These are phyloP conservation scores for Artemisia annua DNA, from an alignment of 129 eudicot species.

Conservation along the genomic window DNA sequence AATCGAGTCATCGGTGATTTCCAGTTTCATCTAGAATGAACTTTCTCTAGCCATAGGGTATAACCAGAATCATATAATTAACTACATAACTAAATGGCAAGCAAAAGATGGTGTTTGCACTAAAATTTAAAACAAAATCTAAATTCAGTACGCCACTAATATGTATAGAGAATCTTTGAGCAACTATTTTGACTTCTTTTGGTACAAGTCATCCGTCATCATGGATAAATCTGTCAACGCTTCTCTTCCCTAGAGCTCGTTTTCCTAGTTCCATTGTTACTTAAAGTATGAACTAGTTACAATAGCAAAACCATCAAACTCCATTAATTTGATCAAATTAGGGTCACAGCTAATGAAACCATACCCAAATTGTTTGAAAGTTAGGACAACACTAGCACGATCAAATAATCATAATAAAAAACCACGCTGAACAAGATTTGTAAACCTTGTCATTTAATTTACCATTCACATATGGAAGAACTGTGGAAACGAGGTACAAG, in stretches of 20 bases:
- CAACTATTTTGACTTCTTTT: background rate
- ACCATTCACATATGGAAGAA: no score
- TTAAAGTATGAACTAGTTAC: background rate
- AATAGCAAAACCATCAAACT: background rate
- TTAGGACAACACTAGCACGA: background rate
- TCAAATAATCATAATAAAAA: background rate
- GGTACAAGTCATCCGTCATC: background rate
- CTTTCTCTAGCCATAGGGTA: background rate
- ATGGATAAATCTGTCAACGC: background rate
- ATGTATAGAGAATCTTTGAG: background rate
- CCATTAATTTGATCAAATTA: conserved; percentile 1
- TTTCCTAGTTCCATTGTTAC: background rate
- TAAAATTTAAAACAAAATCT: background rate
- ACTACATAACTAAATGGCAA: background rate
- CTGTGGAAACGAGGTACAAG: background rate
- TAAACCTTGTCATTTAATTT: no score
- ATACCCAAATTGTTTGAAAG: background rate
- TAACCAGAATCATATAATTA: background rate
- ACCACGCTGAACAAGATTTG: background rate
- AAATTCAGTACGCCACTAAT: background rate
- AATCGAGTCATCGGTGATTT: conserved; percentile 5
- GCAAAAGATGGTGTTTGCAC: background rate
- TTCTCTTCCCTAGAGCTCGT: background rate
- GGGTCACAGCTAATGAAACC: background rate
- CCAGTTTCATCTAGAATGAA: background rate